phyloP scores from a whole-genome alignment of 176 grass and related monocot species.

The Pontederia paniculata region DNA sequence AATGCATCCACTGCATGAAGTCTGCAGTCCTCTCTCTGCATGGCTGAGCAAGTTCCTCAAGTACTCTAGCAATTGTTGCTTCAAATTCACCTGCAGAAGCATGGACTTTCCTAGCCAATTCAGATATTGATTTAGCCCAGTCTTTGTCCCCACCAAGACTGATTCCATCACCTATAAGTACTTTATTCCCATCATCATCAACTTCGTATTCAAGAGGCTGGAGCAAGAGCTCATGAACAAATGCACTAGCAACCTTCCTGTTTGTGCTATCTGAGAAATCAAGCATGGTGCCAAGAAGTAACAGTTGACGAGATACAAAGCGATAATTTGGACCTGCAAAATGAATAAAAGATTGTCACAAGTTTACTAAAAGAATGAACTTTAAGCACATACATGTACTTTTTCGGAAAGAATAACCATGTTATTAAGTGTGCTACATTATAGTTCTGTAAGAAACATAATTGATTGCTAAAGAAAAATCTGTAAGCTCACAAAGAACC shows the following conservation, averaged over 20 bases:
- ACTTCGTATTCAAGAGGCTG: slow-evolving; percentile 65
- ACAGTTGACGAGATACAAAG: slow-evolving; percentile 59
- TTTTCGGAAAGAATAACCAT: not conserved
- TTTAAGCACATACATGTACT: not conserved
- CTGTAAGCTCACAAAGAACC: not conserved
- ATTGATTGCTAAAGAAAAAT: not conserved
- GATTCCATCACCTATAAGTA: slow-evolving; percentile 74
- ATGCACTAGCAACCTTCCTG: slow-evolving; percentile 58
- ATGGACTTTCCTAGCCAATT: slow-evolving; percentile 76
- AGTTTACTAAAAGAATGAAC: not conserved
- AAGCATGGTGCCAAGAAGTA: slow-evolving; percentile 79
- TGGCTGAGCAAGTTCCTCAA: slow-evolving; percentile 50
- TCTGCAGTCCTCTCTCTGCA: slow-evolving; percentile 86
- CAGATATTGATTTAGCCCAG: slow-evolving; percentile 72
- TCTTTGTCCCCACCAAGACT: slow-evolving; percentile 67
- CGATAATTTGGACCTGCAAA: slow-evolving; percentile 68
- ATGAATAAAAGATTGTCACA: slow-evolving; percentile 14
- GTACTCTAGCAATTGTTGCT: slow-evolving; percentile 40
- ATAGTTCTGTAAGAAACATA: not conserved
- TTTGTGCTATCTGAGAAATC: slow-evolving; percentile 88
- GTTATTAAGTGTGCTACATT: too few relatives aligned
- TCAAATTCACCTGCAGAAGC: slow-evolving; percentile 73
- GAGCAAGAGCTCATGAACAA: slow-evolving; percentile 60
- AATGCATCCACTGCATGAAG: slow-evolving; percentile 87
- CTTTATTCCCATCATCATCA: slow-evolving; percentile 66